Conservation (phyloP, 1,139 yeast genomes). For the Suhomyces bribrorum region DNA sequence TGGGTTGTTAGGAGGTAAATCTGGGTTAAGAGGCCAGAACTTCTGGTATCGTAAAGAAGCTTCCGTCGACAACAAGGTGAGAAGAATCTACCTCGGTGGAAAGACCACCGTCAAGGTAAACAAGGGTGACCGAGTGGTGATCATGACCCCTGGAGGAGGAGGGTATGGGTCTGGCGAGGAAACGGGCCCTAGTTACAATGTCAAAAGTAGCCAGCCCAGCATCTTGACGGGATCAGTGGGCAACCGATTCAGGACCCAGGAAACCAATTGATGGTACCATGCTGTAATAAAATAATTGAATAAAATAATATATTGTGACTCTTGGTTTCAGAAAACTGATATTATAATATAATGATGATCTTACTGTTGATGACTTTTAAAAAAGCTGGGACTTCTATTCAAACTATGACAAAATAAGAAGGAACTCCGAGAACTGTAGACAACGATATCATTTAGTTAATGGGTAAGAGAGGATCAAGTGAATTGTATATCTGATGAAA, state of each 20-base stretch:
- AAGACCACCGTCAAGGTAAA: constrained; percentile 41
- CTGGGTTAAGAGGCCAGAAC: constrained; percentile 43
- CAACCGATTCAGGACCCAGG: constrained; percentile 33
- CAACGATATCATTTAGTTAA: no score
- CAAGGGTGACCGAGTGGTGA: constrained; percentile 45
- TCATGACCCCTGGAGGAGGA: constrained; percentile 53
- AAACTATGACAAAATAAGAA: no score
- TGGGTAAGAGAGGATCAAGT: no score
- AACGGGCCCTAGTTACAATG: constrained; percentile 24
- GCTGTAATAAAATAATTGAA: background rate
- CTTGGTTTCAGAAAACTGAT: no score
- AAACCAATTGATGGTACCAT: constrained; percentile 36
- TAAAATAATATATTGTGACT: no score
- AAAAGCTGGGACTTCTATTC: no score
- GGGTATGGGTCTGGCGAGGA: constrained; percentile 35
- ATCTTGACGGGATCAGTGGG: constrained; percentile 42
- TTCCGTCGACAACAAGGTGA: constrained; percentile 23
- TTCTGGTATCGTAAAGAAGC: constrained; percentile 34
- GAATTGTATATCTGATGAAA: no score
- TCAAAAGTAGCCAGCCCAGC: constrained; percentile 23
- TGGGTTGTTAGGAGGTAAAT: constrained; percentile 46
- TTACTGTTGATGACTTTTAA: no score
- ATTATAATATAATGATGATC: no score
- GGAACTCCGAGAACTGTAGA: no score
- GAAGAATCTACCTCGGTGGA: constrained; percentile 40